phyloP scores from a whole-genome alignment of 2,329 filamentous ascomycete species.

The Chaetomium sp. region DNA sequence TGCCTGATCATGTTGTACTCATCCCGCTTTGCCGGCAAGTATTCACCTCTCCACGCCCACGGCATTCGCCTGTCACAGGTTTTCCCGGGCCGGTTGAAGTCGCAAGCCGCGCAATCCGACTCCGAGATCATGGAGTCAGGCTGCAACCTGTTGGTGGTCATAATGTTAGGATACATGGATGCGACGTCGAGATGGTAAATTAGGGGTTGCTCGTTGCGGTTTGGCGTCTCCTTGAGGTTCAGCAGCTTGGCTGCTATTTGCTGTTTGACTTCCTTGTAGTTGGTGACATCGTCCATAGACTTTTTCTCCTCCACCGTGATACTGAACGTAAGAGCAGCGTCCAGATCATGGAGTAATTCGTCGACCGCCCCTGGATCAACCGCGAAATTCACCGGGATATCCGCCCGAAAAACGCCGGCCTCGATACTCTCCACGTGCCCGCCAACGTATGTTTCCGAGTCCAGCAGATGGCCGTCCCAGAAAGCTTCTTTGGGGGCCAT shows the following conservation, averaged over 20 bases:
- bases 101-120: conserved; percentile 91
- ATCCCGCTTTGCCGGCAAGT: conserved; percentile 88
- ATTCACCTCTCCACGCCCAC: conserved; percentile 98
- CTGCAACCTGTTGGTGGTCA: conserved; percentile 97
- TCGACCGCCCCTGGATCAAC: conserved; percentile 87
- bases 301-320: conserved; percentile 81
- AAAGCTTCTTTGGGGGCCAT: conserved; percentile 85
- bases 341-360: conserved; percentile 78
- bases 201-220: conserved; percentile 75
- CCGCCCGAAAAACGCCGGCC: conserved; percentile 89
- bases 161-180: conserved; percentile 99
- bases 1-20: conserved; percentile 99
- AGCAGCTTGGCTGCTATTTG: conserved; percentile 69
- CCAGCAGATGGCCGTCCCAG: conserved; percentile 91
- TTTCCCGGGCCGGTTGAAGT: conserved; percentile 96
- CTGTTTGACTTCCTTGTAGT: conserved; percentile 77
- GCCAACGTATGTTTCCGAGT: conserved; percentile 96
- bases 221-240: conserved; percentile 72
- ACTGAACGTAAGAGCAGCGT: conserved; percentile 83
- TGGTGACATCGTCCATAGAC: conserved; percentile 67
- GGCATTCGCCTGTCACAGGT: conserved; percentile 91
- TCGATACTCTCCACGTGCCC: conserved; percentile 99
- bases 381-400: conserved; percentile 90
- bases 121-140: conserved; percentile 99
- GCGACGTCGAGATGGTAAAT: conserved; percentile 99